Evolutionary conservation across 2,329 filamentous ascomycete genomes (phyloP), one percentile per base, ranked within the genome.

Genomic region (Gaeumannomyces sp.): DNA sequence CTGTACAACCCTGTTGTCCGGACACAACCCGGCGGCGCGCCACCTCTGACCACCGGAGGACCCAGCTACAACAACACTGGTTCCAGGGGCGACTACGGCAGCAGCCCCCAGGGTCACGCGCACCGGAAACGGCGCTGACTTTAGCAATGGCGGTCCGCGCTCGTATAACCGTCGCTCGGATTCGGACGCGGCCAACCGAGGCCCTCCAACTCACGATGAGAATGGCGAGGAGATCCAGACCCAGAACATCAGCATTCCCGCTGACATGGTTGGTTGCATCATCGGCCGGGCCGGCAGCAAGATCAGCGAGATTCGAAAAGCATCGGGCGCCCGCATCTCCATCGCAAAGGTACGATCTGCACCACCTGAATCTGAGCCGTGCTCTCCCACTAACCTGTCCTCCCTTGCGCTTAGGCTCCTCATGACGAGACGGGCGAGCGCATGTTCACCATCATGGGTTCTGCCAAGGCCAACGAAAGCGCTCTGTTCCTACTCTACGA

Each of bases 381-480:
- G 35, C 50, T 27, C 22, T 33, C 22, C 35, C 11, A 19, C 13
- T 53, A 19, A 35, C 14, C 28, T 33, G 6, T 45, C 14, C 22
- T 19, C 13, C 27, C n/a, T 63, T 59, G 22, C 7, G 31, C 4
- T 7, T 64, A 88, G 85, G 89, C 93, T 60, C 92, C 95, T 65
- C 95, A 99, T 74, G 95, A 99, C 72, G 95, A 98, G 71, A 96
- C 92, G 67, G 95, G 95, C 70, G 95, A 99, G 84, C 89, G 95
- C 73, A 99, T 99, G 95, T 99, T 99, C 81, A 99, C 95, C 74
- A 99, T 99, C 76, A 97, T 96, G 85, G 95, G 95, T 70, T 96
- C 91, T 67, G 89, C 92, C 67, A 90, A 89, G 79, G 92, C 93
- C 69, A 99, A 99, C 73, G 95, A 99, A 80, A 94, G 93, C 71